These are phyloP conservation scores for Fusarium heterosporum DNA, from an alignment of 2,329 filamentous ascomycete species.

Conservation along the genomic window DNA sequence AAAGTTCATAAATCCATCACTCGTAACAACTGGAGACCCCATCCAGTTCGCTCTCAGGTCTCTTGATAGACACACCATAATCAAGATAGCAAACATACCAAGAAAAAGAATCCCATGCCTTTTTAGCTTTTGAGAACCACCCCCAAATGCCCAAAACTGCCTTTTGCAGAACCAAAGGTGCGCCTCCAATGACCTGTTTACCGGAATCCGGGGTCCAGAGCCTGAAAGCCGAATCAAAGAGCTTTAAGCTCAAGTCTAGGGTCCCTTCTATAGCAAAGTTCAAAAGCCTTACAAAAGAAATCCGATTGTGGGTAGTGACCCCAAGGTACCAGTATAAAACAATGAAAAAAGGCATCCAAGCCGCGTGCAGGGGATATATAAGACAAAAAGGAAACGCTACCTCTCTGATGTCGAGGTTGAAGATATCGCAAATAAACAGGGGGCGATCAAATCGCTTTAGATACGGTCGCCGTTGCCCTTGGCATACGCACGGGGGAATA, in stretches of 20 bases:
- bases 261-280: conserved; percentile 20
- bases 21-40: conserved; percentile 32
- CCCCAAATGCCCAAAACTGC: conserved; percentile 32
- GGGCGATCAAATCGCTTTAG: conserved; percentile 31
- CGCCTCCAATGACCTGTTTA: conserved; percentile 24
- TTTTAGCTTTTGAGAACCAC: conserved; percentile 35
- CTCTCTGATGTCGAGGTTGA: conserved; percentile 10
- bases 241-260: background rate
- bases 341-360: conserved; percentile 8
- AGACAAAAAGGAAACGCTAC: conserved; percentile 6
- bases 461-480: conserved; percentile 52
- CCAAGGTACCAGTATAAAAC: conserved; percentile 1
- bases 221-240: conserved; percentile 11
- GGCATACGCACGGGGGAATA: conserved; percentile 56
- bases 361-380: conserved; percentile 10
- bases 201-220: background rate
- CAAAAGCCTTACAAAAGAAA: conserved; percentile 34
- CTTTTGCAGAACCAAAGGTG: conserved; percentile 29
- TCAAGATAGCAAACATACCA: background rate
- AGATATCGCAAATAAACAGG: conserved; percentile 18
- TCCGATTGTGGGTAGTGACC: conserved; percentile 1
- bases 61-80: conserved; percentile 10
- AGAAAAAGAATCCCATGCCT: conserved; percentile 35
- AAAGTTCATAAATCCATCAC: conserved; percentile 43
- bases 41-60: conserved; percentile 28